A percentile compares a stretch with the other conserved stretches of the same genome.
Evolutionary conservation across 352 stramenopile species (phyloP).

Genomic region (Globisporangium yorkense): DNA sequence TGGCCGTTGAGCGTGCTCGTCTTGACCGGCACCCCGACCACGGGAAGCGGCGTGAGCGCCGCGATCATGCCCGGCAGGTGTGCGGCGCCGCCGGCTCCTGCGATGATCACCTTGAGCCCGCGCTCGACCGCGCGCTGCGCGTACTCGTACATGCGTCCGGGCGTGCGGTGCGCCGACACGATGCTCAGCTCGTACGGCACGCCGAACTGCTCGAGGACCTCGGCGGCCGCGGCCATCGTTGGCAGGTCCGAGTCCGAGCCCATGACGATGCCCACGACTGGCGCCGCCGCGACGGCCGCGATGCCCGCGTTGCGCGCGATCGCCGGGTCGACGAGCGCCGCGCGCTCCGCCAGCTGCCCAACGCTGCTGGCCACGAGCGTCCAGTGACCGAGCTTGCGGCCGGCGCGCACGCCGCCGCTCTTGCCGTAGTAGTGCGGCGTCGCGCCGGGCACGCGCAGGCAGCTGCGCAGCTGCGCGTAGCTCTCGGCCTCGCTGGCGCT

Average conservation of each 20-base stretch:
- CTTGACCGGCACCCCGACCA: constrained; percentile 97
- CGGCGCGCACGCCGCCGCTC: constrained; percentile 63
- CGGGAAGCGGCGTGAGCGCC: constrained; percentile 77
- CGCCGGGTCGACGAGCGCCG: constrained; percentile 42
- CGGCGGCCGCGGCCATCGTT: constrained; percentile 93
- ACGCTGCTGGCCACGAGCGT: constrained; percentile 91
- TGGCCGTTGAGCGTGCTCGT: constrained; percentile 96
- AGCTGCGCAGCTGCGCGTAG: constrained; percentile 55
- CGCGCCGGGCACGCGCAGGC: constrained; percentile 71
- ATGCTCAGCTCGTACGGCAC: constrained; percentile 97
- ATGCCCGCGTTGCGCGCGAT: constrained; percentile 36
- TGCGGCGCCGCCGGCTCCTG: constrained; percentile 95
- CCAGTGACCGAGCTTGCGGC: constrained; percentile 97
- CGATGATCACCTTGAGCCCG: constrained; percentile 92
- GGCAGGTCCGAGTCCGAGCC: constrained; percentile 95
- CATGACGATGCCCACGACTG: constrained; percentile 88
- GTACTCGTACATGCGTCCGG: constrained; percentile 95
- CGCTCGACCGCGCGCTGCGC: constrained; percentile 84
- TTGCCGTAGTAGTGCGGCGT: constrained; percentile 98
- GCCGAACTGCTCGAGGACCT: constrained; percentile 94
- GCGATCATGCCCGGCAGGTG: constrained; percentile 96
- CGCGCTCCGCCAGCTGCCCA: constrained; percentile 73
- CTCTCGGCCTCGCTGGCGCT: constrained; percentile 78
- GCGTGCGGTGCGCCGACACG: constrained; percentile 98
- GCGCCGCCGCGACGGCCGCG: constrained; percentile 13